Percentiles rank a stretch among this genome's conserved stretches.
These are phyloP conservation scores for Moesziomyces sp. DNA, from an alignment of 1,284 basidiomycete genomes.

Conservation along the genomic window DNA sequence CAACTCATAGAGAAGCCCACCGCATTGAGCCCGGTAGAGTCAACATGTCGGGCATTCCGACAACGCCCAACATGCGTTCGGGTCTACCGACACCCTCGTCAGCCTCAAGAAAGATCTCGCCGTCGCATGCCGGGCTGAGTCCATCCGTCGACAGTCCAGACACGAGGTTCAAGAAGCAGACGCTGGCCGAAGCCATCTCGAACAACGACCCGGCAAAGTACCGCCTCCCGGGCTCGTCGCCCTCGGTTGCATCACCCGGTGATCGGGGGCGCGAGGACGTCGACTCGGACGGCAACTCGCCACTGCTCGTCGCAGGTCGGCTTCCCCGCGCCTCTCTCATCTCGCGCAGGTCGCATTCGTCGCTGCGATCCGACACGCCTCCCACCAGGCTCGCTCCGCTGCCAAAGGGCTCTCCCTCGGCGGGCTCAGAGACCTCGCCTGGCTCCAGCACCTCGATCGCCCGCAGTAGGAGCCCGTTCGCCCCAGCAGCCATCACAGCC, in stretches of 20 bases:
- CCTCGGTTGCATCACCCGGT: slow-evolving; percentile 13
- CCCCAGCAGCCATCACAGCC: slow-evolving; percentile 12
- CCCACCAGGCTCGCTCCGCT: slow-evolving; percentile 13
- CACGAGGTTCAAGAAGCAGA: slow-evolving; percentile 44
- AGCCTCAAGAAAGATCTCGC: slow-evolving; percentile 15
- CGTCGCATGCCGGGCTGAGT: slow-evolving; percentile 14
- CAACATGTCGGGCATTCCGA: slow-evolving; percentile 45
- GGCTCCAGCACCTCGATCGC: slow-evolving; percentile 12
- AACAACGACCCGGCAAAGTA: slow-evolving; percentile 52
- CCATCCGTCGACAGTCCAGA: slow-evolving; percentile 44
- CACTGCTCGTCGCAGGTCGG: slow-evolving; percentile 34
- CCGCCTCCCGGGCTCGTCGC: slow-evolving; percentile 19
- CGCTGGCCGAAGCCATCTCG: slow-evolving; percentile 49
- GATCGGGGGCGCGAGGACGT: slow-evolving; percentile 10
- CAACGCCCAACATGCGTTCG: slow-evolving; percentile 47
- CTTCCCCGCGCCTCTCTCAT: slow-evolving; percentile 35
- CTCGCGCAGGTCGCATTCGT: slow-evolving; percentile 33
- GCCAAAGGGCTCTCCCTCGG: slow-evolving; percentile 24
- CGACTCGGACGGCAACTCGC: slow-evolving; percentile 32
- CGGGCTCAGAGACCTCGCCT: slow-evolving; percentile 24
- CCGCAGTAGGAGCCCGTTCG: slow-evolving; percentile 24
- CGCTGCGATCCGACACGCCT: slow-evolving; percentile 38
- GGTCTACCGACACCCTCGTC: slow-evolving; percentile 43
- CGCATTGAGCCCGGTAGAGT: slow-evolving; percentile 3
- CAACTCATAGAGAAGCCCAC: not conserved